Conservation (phyloP, 805 yeast genomes). For the Hanseniaspora singularis region DNA sequence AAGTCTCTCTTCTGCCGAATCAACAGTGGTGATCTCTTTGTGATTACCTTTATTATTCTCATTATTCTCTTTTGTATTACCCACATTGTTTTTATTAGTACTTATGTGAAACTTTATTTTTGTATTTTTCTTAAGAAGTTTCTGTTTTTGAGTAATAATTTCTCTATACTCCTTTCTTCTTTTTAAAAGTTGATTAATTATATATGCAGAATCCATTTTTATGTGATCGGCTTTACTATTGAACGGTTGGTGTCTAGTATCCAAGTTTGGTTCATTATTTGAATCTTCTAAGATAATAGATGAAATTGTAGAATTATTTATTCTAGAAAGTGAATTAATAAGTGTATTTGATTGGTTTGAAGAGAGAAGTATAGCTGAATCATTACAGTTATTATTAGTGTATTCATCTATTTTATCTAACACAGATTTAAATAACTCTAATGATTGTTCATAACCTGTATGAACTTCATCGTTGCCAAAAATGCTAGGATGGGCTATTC, state of each 20-base stretch:
- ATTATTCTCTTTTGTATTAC: neutral
- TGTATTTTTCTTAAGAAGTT: neutral
- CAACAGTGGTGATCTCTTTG: neutral
- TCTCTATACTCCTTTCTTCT: slow-evolving; percentile 12
- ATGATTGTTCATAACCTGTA: slow-evolving; percentile 2
- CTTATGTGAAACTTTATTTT: neutral
- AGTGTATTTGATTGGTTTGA: slow-evolving; percentile 12
- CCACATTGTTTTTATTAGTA: neutral
- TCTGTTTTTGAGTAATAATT: slow-evolving; percentile 4
- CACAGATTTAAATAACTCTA: slow-evolving; percentile 3
- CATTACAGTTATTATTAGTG: slow-evolving; percentile 4
- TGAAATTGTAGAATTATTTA: slow-evolving; percentile 12
- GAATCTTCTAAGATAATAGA: neutral
- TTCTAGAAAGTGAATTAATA: slow-evolving; percentile 7
- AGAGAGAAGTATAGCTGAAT: neutral
- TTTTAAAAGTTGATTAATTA: slow-evolving; percentile 7
- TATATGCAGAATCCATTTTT: slow-evolving; percentile 14
- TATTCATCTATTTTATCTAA: slow-evolving; percentile 14
- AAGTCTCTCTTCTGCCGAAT: slow-evolving; percentile 7
- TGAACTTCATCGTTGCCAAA: neutral
- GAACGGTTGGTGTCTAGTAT: too few relatives aligned
- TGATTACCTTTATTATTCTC: neutral
- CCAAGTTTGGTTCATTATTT: too few relatives aligned
- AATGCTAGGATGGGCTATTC: too few relatives aligned
- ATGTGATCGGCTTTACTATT: too few relatives aligned